Evolutionary conservation across 345 rosid genomes (phyloP).

Genomic region (Eucalyptus victrix): DNA sequence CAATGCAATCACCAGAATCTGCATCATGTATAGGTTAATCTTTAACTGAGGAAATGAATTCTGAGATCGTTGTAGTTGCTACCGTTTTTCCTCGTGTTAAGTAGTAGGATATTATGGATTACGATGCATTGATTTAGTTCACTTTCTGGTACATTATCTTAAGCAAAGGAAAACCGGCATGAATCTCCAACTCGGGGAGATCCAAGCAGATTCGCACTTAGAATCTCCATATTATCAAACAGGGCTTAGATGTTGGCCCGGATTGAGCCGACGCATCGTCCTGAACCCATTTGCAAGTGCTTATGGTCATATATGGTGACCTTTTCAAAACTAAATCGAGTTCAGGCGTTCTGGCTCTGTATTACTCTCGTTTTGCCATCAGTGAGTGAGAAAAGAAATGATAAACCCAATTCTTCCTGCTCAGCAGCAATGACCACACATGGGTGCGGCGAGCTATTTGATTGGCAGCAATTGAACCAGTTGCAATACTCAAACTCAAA

Average conservation of each 20-base stretch:
- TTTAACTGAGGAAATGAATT: not conserved
- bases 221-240: not conserved
- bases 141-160: not conserved
- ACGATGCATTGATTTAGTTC: not conserved
- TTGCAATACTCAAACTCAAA: slow-evolving; percentile 8
- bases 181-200: not conserved
- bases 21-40: not conserved
- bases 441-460: slow-evolving; percentile 23
- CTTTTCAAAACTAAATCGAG: not conserved
- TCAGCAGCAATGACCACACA: not conserved
- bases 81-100: not conserved
- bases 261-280: not conserved
- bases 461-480: slow-evolving; percentile 24
- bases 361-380: not conserved
- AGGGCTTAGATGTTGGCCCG: not conserved
- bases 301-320: not conserved
- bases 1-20: not conserved
- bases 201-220: not conserved
- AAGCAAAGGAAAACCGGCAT: not conserved
- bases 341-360: not conserved
- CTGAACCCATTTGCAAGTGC: not conserved
- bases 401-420: not conserved
- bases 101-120: not conserved
- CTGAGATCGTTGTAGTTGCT: not conserved
- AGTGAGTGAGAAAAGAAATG: not conserved